Evolutionary conservation across 1,284 basidiomycete species (phyloP), one percentile per base, ranked within the genome.

Genomic region (Pseudozyma tsukubaensis): DNA sequence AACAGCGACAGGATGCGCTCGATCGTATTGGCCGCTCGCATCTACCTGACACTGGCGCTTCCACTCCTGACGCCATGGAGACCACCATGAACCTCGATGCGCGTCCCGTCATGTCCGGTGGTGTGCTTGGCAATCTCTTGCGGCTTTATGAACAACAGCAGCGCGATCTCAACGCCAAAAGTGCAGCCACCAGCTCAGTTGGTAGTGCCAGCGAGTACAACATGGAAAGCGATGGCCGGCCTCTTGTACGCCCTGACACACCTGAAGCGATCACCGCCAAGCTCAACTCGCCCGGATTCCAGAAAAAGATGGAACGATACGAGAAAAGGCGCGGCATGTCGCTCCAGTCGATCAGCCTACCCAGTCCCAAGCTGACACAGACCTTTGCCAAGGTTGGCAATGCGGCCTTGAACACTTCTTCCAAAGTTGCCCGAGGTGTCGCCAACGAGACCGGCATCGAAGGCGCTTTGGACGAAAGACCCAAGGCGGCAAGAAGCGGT

Each of bases 401-500:
- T 19, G 69, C 43, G 16, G 61, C 70, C 14, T 56, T 71, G 40
- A 61, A 37, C 52, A 65, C 72, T 10, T 71, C 76, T 5, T 18
- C 65, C 55, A 76, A 74, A 42, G 74, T 79, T 4, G 68, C 78
- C 10, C 72, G 76, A 21, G 72, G 75, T 24, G 81, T 80, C 29
- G 81, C 75, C 12, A 74, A 62, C 50, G 82, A 84, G 58, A 72
- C 73, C 14, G 82, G 80, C 16, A 57, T 83, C 51, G 77, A 82
- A 35, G 70, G 78, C 19, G 77, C 76, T 14, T 70, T 79, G 44
- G 71, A 77, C 51, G 84, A 87, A 68, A 77, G 88, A n/a, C 90
- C 89, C 4, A 85, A 88, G 40, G 86, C 87, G 3, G 87, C 89
- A 10, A 85, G 88, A 49, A 89, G 86, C 61, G 88, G 86, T 8